Base-by-base conservation (phyloP, 2,329 filamentous ascomycete species). In the Tricladium varicosporioides region DNA sequence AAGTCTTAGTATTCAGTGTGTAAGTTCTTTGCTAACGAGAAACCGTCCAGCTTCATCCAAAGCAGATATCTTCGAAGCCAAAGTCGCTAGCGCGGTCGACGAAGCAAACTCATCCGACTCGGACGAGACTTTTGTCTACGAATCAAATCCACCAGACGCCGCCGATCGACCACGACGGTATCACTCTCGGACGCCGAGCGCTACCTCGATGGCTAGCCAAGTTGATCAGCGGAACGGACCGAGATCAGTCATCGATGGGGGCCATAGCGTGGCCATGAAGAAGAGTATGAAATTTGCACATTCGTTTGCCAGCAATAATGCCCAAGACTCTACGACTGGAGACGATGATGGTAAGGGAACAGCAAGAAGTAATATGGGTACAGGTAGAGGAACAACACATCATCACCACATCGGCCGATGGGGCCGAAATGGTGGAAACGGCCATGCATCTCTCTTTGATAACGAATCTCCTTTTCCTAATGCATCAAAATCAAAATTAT, bases 91-190 rank as follows among this genome's bases (percentile, higher is more conserved):
- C 71, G 93, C 93, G 8, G 92, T 99, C 52, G 93, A 97, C 71
- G 92, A 97, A 72, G 92, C 91, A 46, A 90, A 97, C 72, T 96
- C 93, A 11, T 97, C 93, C 5, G 94, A 99, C 72, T 97, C 93
- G 1, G 94, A 97, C 68, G 94, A 97, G 74, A 97, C 94, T 0
- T 99, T 97, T 73, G 94, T 99, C 14, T 99, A 99, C 75, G 94
- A 99, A 73, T 97, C 94, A 22, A 99, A 99, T 69, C 94, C 93
- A 9, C 89, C 91, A 51, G 85, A 88, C 63, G 73, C 70, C 50
- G 78, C 76, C 49, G 83, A 86, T 53, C 78, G 84, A 43, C 82
- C 82, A n/a, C 83, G 85, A 61, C 84, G 92, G 60, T 91, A 93
- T 72, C 93, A 97, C 74, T 97, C 93, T 16, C 85, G 94, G 61